Conservation (phyloP, 164 flowering plant genomes). For the Tetrastigma voinierianum region DNA sequence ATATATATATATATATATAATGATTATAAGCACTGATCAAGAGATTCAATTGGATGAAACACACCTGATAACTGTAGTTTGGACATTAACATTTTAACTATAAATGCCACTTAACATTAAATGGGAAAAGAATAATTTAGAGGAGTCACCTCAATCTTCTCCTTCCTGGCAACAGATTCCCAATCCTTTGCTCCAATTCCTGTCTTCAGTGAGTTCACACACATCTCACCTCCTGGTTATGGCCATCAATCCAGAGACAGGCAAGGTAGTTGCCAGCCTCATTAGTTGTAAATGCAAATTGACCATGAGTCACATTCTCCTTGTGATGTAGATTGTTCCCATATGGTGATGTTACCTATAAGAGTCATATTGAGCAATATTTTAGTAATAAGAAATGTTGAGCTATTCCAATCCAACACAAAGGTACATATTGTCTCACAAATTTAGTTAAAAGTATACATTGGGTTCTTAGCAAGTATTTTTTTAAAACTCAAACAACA, state of each 20-base stretch:
- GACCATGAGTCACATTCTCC: conserved; percentile 69
- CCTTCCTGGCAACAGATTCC: conserved; percentile 93
- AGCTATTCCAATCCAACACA: too few relatives aligned
- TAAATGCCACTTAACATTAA: background rate
- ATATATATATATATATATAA: too few relatives aligned
- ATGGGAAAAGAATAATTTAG: background rate
- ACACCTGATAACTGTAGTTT: too few relatives aligned
- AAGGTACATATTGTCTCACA: too few relatives aligned
- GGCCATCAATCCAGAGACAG: conserved; percentile 64
- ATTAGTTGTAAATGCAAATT: conserved; percentile 79
- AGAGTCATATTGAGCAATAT: conserved; percentile 3
- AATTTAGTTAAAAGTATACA: too few relatives aligned
- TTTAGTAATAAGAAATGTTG: background rate
- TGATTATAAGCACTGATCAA: too few relatives aligned
- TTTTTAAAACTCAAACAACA: too few relatives aligned
- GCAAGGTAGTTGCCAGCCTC: conserved; percentile 89
- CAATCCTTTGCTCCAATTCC: conserved; percentile 97
- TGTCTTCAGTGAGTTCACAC: conserved; percentile 75
- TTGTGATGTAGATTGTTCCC: conserved; percentile 63
- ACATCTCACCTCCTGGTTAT: conserved; percentile 37
- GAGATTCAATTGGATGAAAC: too few relatives aligned
- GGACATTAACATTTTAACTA: too few relatives aligned
- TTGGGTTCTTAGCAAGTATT: too few relatives aligned
- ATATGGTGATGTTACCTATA: conserved; percentile 88
- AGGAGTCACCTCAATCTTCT: conserved; percentile 70